A percentile compares a stretch with the other conserved stretches of the same genome.
Evolutionary conservation across 108 stramenopile species (phyloP).

Genomic region (Nitzschia putrida): DNA sequence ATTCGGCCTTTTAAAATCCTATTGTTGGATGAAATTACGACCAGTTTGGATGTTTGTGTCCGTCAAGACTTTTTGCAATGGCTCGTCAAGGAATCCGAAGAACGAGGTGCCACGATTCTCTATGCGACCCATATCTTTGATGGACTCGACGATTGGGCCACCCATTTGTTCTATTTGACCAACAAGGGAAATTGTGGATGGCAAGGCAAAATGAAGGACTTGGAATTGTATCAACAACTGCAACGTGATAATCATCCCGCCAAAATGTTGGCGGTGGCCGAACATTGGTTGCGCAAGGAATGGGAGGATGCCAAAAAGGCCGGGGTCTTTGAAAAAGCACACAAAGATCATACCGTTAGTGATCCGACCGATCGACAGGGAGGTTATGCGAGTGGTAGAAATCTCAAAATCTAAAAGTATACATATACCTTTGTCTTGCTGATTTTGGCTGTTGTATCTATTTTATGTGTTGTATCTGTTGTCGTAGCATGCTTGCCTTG

Average conservation of each 20-base stretch:
- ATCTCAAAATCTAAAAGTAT: conserved; percentile 27
- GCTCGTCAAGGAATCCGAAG: conserved; percentile 90
- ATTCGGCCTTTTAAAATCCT: conserved; percentile 95
- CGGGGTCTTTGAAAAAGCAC: conserved; percentile 67
- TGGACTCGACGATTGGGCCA: conserved; percentile 60
- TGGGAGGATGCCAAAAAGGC: conserved; percentile 56
- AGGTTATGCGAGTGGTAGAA: conserved; percentile 80
- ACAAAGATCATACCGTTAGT: conserved; percentile 51
- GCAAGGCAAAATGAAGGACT: conserved; percentile 79
- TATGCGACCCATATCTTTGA: conserved; percentile 99
- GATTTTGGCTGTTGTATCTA: no score
- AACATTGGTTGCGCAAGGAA: conserved; percentile 84
- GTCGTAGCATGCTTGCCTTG: no score
- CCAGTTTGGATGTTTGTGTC: conserved; percentile 94
- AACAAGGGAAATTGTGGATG: conserved; percentile 74
- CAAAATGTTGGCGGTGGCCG: conserved; percentile 82
- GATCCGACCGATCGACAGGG: conserved; percentile 84
- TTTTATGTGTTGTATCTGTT: no score
- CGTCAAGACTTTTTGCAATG: conserved; percentile 91
- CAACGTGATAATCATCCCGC: conserved; percentile 74
- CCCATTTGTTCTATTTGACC: conserved; percentile 73
- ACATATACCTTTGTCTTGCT: no score
- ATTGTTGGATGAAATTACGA: conserved; percentile 96
- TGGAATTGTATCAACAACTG: conserved; percentile 73
- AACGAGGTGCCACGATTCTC: conserved; percentile 90